Percentiles rank a stretch among this genome's conserved stretches.
These are phyloP conservation scores for Triticum dicoccoides DNA, from an alignment of 176 grass and related monocot species.

Conservation along the genomic window DNA sequence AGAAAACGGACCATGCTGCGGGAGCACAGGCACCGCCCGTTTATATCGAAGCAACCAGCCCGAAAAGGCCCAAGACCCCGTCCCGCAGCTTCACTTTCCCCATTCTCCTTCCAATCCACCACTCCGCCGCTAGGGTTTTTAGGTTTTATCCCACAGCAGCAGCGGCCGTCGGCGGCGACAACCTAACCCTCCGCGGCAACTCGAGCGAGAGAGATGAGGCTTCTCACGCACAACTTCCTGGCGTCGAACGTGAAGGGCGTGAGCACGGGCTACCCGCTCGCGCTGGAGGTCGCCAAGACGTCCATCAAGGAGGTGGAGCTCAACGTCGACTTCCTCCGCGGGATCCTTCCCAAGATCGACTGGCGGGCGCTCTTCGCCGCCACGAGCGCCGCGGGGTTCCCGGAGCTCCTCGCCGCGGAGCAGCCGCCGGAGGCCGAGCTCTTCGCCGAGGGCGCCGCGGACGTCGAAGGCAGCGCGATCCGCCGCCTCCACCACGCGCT, in stretches of 20 bases:
- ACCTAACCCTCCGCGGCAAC: neutral
- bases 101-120: neutral
- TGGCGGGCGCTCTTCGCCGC: constrained; percentile 73
- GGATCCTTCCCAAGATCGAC: constrained; percentile 86
- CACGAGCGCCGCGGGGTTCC: constrained; percentile 45
- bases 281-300: constrained; percentile 59
- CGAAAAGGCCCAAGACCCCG: neutral
- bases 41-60: neutral
- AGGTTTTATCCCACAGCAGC: constrained; percentile 28
- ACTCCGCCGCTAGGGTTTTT: constrained; percentile 45
- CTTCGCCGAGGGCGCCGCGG: constrained; percentile 58
- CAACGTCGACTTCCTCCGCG: constrained; percentile 93
- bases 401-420: constrained; percentile 45
- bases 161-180: neutral
- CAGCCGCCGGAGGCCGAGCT: constrained; percentile 56
- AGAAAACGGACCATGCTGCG: too few relatives aligned
- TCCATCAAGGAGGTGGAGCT: constrained; percentile 88
- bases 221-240: constrained; percentile 89
- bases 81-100: neutral
- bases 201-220: constrained; percentile 49
- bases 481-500: constrained; percentile 85
- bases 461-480: constrained; percentile 54
- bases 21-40: too few relatives aligned
- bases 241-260: constrained; percentile 76
- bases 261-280: constrained; percentile 70